Evolutionary conservation across 1,284 basidiomycete genomes (phyloP), one percentile per base, ranked within the genome.

Genomic region (Tetrapyrgos nigripes): DNA sequence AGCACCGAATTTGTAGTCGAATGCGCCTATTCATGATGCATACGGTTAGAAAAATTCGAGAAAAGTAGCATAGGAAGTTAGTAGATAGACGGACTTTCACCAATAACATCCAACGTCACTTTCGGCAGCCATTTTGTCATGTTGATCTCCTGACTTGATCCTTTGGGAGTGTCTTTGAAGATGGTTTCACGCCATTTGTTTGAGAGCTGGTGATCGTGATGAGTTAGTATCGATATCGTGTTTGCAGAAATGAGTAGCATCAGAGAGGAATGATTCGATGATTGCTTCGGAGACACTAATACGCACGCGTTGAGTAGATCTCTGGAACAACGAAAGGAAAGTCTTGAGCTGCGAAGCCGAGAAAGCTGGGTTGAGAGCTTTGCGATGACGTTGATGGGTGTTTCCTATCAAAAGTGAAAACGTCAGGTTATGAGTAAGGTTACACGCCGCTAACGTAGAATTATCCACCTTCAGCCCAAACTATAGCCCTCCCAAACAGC

Each of bases 341-440:
- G 35, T 40, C 27, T 50, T 37, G 0, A 65, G 24, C 14, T 65
- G 62, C 13, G 48, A 24, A n/a, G 51, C 57, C n/a, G 66, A 65
- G 53, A 68, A 68, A 8, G 64, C 64, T 1, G 66, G 64, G 27
- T 64, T 64, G 33, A 68, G 40, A 10, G 62, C 53, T 33, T 64
- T 63, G 14, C 66, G 46, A 29, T 66, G 65, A 13, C 63, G 57
- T 9, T 46, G 37, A 44, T 68, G 66, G 3, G 50, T n/a, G 14
- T 54, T 45, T 14, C 56, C 63, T 63, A 21, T 47, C 9, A 11
- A n/a, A n/a, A 28, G 14, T 45, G 21, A 24, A 23, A 8, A 27
- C 21, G 5, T 11, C 33, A 2, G 19, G 31, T 11, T 40, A 17
- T 11, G 6, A 17, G 13, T 23, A 19, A 31, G n/a, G 29, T 17